These are phyloP conservation scores for Malbranchea zuffiana DNA, from an alignment of 2,329 filamentous ascomycete genomes.

Conservation along the genomic window DNA sequence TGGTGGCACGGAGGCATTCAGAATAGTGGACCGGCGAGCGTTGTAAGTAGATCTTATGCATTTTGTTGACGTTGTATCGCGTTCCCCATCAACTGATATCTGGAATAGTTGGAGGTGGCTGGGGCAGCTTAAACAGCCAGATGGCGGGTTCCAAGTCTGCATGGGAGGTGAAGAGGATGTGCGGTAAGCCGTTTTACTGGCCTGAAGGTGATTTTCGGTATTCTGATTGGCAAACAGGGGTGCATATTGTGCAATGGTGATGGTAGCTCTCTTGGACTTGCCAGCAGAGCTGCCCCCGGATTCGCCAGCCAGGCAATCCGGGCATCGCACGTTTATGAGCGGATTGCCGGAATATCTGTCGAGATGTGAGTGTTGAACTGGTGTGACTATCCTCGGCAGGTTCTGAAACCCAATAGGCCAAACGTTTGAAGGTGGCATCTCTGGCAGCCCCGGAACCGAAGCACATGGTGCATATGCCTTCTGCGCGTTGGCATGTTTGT, in stretches of 20 bases:
- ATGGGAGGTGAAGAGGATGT: conserved; percentile 86
- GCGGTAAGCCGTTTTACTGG: conserved; percentile 44
- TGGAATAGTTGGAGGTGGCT: conserved; percentile 66
- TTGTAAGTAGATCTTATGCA: conserved; percentile 43
- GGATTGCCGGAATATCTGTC: conserved; percentile 70
- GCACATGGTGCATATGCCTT: conserved; percentile 96
- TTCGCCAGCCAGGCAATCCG: conserved; percentile 54
- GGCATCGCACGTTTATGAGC: conserved; percentile 56
- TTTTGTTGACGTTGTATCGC: background rate
- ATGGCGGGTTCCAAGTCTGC: conserved; percentile 83
- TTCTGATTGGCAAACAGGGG: conserved; percentile 45
- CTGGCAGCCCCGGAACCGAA: conserved; percentile 72
- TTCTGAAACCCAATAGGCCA: conserved; percentile 49
- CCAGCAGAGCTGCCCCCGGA: conserved; percentile 67
- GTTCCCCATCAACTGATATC: background rate
- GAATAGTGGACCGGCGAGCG: conserved; percentile 64
- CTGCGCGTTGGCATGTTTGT: conserved; percentile 79
- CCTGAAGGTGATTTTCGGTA: conserved; percentile 4
- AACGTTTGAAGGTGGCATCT: conserved; percentile 90
- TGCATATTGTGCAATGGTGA: conserved; percentile 79
- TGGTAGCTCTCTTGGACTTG: conserved; percentile 72
- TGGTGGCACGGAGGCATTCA: conserved; percentile 61
- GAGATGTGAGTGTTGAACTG: conserved; percentile 51
- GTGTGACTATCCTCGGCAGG: too few relatives aligned
- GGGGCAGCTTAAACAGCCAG: conserved; percentile 68